Conservation (phyloP, 1,284 basidiomycete genomes). For the Malassezia caprae region DNA sequence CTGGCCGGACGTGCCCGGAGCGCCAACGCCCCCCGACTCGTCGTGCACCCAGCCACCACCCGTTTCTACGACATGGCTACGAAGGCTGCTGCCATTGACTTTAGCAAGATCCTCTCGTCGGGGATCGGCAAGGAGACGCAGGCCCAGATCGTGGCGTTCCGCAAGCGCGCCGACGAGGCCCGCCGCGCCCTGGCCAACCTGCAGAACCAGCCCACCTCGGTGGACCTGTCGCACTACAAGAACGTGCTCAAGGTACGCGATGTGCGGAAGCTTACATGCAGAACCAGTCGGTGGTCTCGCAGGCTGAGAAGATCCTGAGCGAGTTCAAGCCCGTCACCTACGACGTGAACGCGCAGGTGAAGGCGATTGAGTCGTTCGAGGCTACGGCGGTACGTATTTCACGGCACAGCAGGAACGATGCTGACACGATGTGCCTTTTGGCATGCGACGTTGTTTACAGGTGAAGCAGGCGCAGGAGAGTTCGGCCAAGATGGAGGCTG, state of each 20-base stretch:
- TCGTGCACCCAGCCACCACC: slow-evolving; percentile 1
- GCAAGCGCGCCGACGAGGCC: slow-evolving; percentile 85
- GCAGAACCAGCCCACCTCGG: slow-evolving; percentile 63
- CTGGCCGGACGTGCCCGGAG: slow-evolving; percentile 17
- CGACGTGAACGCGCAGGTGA: slow-evolving; percentile 80
- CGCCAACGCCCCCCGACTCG: not conserved
- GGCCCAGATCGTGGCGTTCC: slow-evolving; percentile 75
- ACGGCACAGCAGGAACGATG: not conserved
- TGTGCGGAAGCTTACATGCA: slow-evolving; percentile 50
- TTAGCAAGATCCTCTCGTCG: slow-evolving; percentile 39
- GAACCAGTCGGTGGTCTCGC: slow-evolving; percentile 82
- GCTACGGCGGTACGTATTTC: slow-evolving; percentile 69
- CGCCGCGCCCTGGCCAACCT: slow-evolving; percentile 65
- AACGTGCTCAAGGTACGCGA: slow-evolving; percentile 55
- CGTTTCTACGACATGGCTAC: slow-evolving; percentile 24
- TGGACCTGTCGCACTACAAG: slow-evolving; percentile 84
- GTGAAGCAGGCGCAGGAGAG: slow-evolving; percentile 84
- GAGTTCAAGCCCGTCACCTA: slow-evolving; percentile 95
- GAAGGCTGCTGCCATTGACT: slow-evolving; percentile 34
- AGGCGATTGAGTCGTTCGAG: slow-evolving; percentile 95
- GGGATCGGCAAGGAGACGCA: slow-evolving; percentile 47
- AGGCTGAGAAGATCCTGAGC: slow-evolving; percentile 79
- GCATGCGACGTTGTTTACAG: slow-evolving; percentile 50
- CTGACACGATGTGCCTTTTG: not conserved
- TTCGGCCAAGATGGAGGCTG: slow-evolving; percentile 77